phyloP scores from a whole-genome alignment of 2,329 filamentous ascomycete species.

The Lomentospora prolificans region DNA sequence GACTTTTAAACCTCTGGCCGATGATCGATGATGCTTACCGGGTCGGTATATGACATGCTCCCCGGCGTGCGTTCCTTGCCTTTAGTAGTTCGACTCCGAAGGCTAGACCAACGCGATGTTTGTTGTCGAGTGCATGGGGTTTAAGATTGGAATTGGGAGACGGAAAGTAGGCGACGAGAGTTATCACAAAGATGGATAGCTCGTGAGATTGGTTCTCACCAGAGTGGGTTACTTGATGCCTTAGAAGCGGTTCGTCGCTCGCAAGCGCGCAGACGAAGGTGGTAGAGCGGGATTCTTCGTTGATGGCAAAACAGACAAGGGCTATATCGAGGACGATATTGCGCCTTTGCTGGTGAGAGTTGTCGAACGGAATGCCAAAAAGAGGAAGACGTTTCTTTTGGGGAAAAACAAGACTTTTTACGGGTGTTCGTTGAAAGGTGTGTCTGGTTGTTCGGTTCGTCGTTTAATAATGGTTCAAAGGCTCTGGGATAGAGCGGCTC shows the following conservation, averaged over 20 bases:
- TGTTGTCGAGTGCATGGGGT: neutral
- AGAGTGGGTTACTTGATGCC: neutral
- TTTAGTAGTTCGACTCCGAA: neutral
- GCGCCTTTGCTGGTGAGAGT: neutral
- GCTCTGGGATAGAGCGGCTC: neutral
- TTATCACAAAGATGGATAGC: neutral
- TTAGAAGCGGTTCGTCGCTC: neutral
- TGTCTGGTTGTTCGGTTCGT: slow-evolving; percentile 2
- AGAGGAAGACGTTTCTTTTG: slow-evolving; percentile 1
- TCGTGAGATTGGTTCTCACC: neutral
- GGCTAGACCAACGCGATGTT: neutral
- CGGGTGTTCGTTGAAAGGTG: neutral
- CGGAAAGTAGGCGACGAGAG: neutral
- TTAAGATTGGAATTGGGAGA: neutral
- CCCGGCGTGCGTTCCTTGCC: neutral
- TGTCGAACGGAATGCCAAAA: neutral
- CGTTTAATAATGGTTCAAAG: slow-evolving; percentile 6
- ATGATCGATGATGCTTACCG: neutral
- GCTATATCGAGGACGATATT: slow-evolving; percentile 2
- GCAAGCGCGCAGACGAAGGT: neutral
- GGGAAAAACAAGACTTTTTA: neutral
- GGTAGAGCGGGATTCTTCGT: neutral
- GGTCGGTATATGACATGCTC: slow-evolving; percentile 5
- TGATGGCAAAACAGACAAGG: neutral
- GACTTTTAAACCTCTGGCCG: neutral